phyloP scores from a whole-genome alignment of 2,329 filamentous ascomycete species.

The Chaetomiaceae sp. region DNA sequence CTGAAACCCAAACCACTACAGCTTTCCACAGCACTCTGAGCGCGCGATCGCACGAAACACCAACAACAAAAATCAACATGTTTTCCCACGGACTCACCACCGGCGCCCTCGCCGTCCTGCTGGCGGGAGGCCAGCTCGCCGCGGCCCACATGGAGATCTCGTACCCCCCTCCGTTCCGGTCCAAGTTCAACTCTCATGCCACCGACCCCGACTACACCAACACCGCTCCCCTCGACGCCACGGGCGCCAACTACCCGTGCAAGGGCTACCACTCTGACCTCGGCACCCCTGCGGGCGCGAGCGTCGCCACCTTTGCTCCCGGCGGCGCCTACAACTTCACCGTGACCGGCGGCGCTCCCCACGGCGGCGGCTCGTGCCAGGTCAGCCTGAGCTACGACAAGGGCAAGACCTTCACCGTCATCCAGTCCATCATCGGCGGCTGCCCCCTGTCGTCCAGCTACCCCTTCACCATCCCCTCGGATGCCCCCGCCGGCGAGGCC shows the following conservation, averaged over 20 bases:
- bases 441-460: slow-evolving; percentile 51
- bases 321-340: slow-evolving; percentile 60
- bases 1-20: slow-evolving; percentile 1
- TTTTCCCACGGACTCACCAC: slow-evolving; percentile 36
- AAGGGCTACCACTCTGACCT: slow-evolving; percentile 56
- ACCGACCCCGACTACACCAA: slow-evolving; percentile 64
- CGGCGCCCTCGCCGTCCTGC: slow-evolving; percentile 38
- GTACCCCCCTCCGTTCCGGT: slow-evolving; percentile 48
- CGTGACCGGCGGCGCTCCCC: slow-evolving; percentile 56
- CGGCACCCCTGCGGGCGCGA: slow-evolving; percentile 44
- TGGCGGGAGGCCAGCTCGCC: slow-evolving; percentile 32
- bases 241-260: slow-evolving; percentile 68
- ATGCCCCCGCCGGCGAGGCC: slow-evolving; percentile 55
- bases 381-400: slow-evolving; percentile 69
- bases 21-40: slow-evolving; percentile 19
- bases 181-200: slow-evolving; percentile 46
- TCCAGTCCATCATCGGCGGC: slow-evolving; percentile 52
- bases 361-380: slow-evolving; percentile 73
- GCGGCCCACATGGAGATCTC: slow-evolving; percentile 55
- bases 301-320: slow-evolving; percentile 57
- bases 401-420: slow-evolving; percentile 65
- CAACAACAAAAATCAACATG: slow-evolving; percentile 35
- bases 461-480: slow-evolving; percentile 61
- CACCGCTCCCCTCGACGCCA: slow-evolving; percentile 57
- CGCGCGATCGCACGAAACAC: slow-evolving; percentile 10